Base-by-base conservation (phyloP, 1,284 basidiomycete genomes). In the Austroboletus rostrupii region DNA sequence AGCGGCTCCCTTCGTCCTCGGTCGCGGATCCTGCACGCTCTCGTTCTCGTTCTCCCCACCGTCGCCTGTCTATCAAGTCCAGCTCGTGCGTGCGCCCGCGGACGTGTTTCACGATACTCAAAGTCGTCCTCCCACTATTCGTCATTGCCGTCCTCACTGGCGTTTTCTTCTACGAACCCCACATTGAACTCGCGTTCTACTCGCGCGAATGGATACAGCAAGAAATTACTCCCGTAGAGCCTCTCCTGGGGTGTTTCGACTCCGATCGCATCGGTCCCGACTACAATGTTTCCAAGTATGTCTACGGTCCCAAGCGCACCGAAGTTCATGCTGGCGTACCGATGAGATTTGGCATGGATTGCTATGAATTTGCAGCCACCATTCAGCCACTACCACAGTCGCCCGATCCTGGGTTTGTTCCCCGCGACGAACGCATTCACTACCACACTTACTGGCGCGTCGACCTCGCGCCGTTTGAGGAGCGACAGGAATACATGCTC, bases 401-500 rank as follows among this genome's bases (percentile, higher is more conserved):
- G 45, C 7, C 52, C 49, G 48, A 44, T 20, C 7, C 28, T 41
- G 31, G 42, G 54, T 50, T 47, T 16, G 26, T 60, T 16, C 55
- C 63, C 3, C 57, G 68, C 12, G 72, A 78, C 39, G 72, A 79
- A 48, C 73, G 78, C 21, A 77, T 79, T 9, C 77, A 81, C 45
- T 93, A 82, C 64, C 93, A 97, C 68, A 85, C 90, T 2, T 96
- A 95, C 66, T 96, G 93, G 92, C 78, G 92, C 16, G 79, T 79
- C 49, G 93, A 97, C 70, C 80, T 97, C 33, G 81, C 83, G 1
- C 74, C 84, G 1, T 92, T 97, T 59, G 82, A 77, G 4, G 76
- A 79, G 50, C 78, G 93, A 20, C 93, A 97, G 65, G 87, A 91
- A 60, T 86, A 83, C 72, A 90, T 94, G 75, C 77, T 97, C 61